Evolutionary conservation across 352 stramenopile species (phyloP), one percentile per base, ranked within the genome.

Genomic region (Aphanomyces euteiches): DNA sequence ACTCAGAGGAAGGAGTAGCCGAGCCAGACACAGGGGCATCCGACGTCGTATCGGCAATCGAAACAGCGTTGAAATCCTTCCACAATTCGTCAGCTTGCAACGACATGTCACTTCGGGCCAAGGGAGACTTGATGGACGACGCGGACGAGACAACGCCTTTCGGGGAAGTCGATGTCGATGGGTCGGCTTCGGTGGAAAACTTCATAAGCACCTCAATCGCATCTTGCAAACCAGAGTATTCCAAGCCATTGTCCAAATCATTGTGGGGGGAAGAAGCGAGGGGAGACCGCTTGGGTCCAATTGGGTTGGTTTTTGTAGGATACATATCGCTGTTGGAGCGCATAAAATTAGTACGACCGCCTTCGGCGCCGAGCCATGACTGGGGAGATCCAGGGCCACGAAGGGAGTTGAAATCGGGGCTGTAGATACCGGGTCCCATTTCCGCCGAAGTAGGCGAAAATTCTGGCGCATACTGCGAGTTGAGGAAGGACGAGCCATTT

Each of bases 141-240:
- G 64, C 28, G 8, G 53, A 36, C 3, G 43, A 28, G 28, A 59
- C 47, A 37, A 37, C 15, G 1, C 17, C 17, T 17, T 59, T 61
- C 19, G 64, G 47, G 5, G 64, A 59, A 28, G 64, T 12, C n/a
- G 64, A 19, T 8, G 47, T 17, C 0, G 47, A 34, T 8, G 64
- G 64, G 3, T 36, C 19, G 13, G 64, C 39, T 36, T 70, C 43
- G 17, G 39, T 37, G n/a, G 60, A 67, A 54, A 70, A 70, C 43
- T 70, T 70, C 43, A 70, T 54, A 17, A 70, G 47, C 37, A 70
- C 64, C 8, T 56, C 47, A 19, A 70, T 70, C 5, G 64, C 64
- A 34, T 70, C 64, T 70, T 70, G 64, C 39, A 70, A 40, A 13
- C 64, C 64, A 47, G 53, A 61, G 47, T 70, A 70, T 47, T 70